Percentiles rank a stretch among this genome's conserved stretches.
phyloP scores from a whole-genome alignment of 148 eudicot species.

The Rhododendron williamsianum region DNA sequence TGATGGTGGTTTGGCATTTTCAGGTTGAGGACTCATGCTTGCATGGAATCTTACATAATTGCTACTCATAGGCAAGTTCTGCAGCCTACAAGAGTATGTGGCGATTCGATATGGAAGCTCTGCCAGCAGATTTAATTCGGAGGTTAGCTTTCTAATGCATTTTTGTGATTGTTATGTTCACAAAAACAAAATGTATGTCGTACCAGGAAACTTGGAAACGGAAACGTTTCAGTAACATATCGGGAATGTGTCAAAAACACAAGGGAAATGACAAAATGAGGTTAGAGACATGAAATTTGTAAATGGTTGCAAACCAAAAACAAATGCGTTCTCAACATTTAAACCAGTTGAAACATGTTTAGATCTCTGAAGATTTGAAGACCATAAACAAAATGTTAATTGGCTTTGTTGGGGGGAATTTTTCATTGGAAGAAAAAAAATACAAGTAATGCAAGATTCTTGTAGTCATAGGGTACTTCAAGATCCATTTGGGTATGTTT shows the following conservation, averaged over 20 bases:
- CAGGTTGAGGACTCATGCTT: slow-evolving; percentile 81
- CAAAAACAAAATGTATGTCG: background rate
- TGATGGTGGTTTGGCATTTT: no score
- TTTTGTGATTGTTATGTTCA: background rate
- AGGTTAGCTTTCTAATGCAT: slow-evolving; percentile 35
- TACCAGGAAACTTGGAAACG: background rate
- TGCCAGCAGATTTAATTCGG: slow-evolving; percentile 83
- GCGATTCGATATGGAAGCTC: slow-evolving; percentile 85
- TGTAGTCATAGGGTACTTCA: background rate
- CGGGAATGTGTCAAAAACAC: background rate
- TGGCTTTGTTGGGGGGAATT: slow-evolving; percentile 30
- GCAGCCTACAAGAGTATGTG: slow-evolving; percentile 82
- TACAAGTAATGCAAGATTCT: background rate
- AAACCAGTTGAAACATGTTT: background rate
- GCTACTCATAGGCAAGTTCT: slow-evolving; percentile 95
- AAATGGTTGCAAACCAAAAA: background rate
- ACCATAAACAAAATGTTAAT: background rate
- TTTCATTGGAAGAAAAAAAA: background rate
- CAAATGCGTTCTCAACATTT: background rate
- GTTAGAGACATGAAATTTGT: background rate
- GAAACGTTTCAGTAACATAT: background rate
- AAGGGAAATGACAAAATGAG: background rate
- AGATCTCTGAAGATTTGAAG: background rate
- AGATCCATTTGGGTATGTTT: background rate
- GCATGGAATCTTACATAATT: slow-evolving; percentile 80